Evolutionary conservation across 768 basidiomycete genomes (phyloP), one percentile per base, ranked within the genome.

Genomic region (Lepiota subincarnata): DNA sequence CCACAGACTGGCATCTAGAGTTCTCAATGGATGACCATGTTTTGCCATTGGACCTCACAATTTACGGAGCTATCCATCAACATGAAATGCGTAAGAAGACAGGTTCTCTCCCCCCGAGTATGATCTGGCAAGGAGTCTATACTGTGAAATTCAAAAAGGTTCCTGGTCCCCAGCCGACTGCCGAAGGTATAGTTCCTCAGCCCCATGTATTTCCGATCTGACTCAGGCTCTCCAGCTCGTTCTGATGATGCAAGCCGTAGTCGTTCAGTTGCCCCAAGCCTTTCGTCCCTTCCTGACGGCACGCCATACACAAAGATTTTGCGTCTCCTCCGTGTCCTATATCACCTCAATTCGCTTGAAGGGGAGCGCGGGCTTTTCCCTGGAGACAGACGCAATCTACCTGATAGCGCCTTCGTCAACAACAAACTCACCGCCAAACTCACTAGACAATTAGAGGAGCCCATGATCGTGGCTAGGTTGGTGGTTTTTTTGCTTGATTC

Each of bases 351-450:
- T 58, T 77, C 82, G 0, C 71, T 83, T n/a, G 86, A 89, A 62
- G 69, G 73, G 7, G 88, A 89, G 64, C 77, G 85, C n/a, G 68
- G 75, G 7, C 60, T 70, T 0, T 76, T 80, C 41, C 68, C 71
- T 13, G 70, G 72, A 6, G 77, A 82, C 53, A 81, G 76, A 53
- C 77, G 82, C 37, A 77, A 76, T 56, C 73, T 97, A 14, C 73
- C 85, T 2, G 92, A 94, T 58, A 81, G 90, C 0, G 82, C 90
- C 0, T 99, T 99, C 66, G 83, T 98, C 57, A 99, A 98, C 68
- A 98, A 97, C 73, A 99, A 99, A 69, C 73, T 99, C 22, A 93
- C 93, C 1, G 97, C 97, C 8, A 99, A 99, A 69, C 79, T 99
- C n/a, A 93, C 92, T 11, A 82, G 97, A 34, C 97, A 98, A 66